Evolutionary conservation across 1,139 yeast species (phyloP).

Genomic region (Geotrichum cucujoidarum): DNA sequence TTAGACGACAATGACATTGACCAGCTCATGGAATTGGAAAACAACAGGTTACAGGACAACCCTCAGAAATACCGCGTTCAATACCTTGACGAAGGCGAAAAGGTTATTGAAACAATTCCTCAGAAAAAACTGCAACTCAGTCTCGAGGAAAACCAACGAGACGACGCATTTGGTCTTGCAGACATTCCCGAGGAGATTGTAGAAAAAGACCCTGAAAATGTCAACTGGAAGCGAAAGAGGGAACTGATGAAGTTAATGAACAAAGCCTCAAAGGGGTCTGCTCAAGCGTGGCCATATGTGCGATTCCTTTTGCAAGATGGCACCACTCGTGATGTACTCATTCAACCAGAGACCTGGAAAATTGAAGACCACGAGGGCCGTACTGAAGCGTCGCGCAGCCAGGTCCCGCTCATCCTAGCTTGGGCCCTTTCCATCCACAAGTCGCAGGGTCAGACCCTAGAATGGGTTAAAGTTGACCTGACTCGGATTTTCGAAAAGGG

Average conservation of each 20-base stretch:
- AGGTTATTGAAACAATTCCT: not conserved
- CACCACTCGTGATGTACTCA: conserved; percentile 63
- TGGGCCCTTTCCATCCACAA: conserved; percentile 96
- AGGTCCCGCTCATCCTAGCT: conserved; percentile 80
- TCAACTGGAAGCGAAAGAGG: conserved; percentile 26
- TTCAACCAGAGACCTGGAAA: conserved; percentile 70
- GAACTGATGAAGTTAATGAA: conserved; percentile 33
- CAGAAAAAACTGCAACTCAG: not conserved
- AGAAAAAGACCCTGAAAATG: conserved; percentile 18
- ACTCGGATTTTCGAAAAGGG: conserved; percentile 80
- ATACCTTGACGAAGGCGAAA: not conserved
- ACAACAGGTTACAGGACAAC: conserved; percentile 13
- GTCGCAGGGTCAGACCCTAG: conserved; percentile 92
- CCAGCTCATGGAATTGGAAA: conserved; percentile 18
- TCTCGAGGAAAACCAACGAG: conserved; percentile 17
- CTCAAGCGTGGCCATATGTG: conserved; percentile 58
- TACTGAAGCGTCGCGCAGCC: conserved; percentile 49
- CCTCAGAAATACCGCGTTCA: conserved; percentile 2
- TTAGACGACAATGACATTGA: conserved; percentile 17
- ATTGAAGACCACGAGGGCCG: conserved; percentile 56
- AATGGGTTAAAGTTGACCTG: conserved; percentile 76
- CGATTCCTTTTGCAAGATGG: conserved; percentile 69
- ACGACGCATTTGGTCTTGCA: conserved; percentile 23
- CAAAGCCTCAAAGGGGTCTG: conserved; percentile 17
- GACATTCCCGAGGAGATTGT: conserved; percentile 22